Evolutionary conservation across 371 early-diverging fungal species (phyloP), one percentile per base, ranked within the genome.

Genomic region (Lichtheimia ornata): DNA sequence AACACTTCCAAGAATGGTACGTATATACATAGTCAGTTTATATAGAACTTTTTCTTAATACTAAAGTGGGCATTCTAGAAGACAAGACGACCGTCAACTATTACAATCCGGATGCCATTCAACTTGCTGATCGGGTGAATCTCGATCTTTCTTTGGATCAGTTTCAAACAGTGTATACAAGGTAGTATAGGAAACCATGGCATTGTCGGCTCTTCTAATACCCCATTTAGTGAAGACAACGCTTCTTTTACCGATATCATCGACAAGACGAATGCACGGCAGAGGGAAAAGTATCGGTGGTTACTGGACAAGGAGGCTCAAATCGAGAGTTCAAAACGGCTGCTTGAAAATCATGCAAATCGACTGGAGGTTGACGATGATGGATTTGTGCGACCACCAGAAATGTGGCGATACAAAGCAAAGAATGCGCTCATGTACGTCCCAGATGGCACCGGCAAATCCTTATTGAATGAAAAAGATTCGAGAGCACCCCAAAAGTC

Each of bases 101-200:
- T 27, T 75, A 79, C 55, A 51, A 68, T 56, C 62, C 63, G 44
- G 59, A 75, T 17, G 73, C 67, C 40, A 57, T 56, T 11, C 58
- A 56, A 3, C 62, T 80, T n/a, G 63, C 61, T n/a, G 62, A 74
- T 15, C 64, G 72, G 56, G 79, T 82, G 7, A 78, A 82, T 43
- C 54, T 78, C 3, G 63, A 68, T 45, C 57, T 82, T 17, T 72
- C 71, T 9, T 61, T 82, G 2, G 93, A 92, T 59, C 82, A 83
- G 47, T 94, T 92, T 62, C 92, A 90, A 67, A 62, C 85, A 1
- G 66, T 73, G n/a, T 92, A 91, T 67, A 93, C 94, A 5, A 86
- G 80, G 80, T 76, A 62, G 53, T 35, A 44, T 47, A n/a, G 14
- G 4, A 30, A 17, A 49, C 15, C 9, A 14, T 17, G 14, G 12